A percentile compares a stretch with the other conserved stretches of the same genome.
Evolutionary conservation across 1,139 yeast species (phyloP).

Genomic region (Saccharomyces hybrid): DNA sequence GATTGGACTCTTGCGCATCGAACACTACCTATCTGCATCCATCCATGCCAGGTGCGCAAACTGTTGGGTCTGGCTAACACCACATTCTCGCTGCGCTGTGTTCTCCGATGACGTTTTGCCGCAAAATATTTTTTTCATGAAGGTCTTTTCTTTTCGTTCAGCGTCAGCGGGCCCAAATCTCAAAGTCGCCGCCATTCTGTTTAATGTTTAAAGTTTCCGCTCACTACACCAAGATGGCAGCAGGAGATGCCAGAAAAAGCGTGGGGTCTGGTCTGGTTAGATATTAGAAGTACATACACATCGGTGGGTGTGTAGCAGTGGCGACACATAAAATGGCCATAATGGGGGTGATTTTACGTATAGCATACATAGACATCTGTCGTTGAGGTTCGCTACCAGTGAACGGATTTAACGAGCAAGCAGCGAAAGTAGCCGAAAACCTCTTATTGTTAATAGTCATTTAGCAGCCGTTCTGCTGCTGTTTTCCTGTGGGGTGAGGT

Average conservation of each 20-base stretch:
- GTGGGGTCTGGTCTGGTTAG: neutral
- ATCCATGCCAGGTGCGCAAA: conserved; percentile 1
- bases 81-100: neutral
- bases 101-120: neutral
- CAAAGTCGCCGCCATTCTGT: conserved; percentile 1
- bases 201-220: neutral
- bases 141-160: neutral
- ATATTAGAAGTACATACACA: neutral
- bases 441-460: neutral
- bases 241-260: neutral
- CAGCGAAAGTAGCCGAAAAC: neutral
- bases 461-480: neutral
- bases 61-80: neutral
- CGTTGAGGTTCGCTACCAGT: neutral
- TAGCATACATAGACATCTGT: neutral
- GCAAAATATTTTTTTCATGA: neutral
- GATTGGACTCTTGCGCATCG: neutral
- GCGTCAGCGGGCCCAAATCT: conserved; percentile 1
- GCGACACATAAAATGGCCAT: neutral
- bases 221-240: neutral
- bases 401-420: neutral
- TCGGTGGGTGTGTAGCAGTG: neutral
- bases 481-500: neutral
- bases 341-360: neutral
- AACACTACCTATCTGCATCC: neutral